phyloP scores from a whole-genome alignment of 2,329 filamentous ascomycete genomes.

The Diaporthe sp. region DNA sequence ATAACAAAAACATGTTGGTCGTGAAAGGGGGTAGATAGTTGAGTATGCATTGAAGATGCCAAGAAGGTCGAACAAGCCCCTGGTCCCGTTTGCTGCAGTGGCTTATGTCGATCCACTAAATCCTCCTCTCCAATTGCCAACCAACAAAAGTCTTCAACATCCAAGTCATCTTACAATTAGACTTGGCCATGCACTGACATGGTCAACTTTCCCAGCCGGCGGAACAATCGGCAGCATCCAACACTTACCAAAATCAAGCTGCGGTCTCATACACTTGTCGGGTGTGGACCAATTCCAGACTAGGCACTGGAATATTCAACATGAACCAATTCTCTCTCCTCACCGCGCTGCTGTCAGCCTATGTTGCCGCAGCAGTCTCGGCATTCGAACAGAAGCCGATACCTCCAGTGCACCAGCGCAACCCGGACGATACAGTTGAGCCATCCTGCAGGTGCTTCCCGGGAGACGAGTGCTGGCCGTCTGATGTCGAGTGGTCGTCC shows the following conservation, averaged over 20 bases:
- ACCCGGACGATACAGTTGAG: background rate
- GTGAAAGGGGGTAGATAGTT: too few relatives aligned
- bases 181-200: too few relatives aligned
- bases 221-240: background rate
- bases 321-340: background rate
- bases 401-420: background rate
- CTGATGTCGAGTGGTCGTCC: conserved; percentile 53
- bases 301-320: background rate
- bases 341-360: background rate
- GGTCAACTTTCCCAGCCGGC: background rate
- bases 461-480: conserved; percentile 65
- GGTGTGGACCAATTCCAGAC: background rate
- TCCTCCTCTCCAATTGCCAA: background rate
- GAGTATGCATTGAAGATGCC: background rate
- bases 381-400: conserved; percentile 15
- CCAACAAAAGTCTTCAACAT: conserved; percentile 16
- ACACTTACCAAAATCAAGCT: background rate
- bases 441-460: conserved; percentile 53
- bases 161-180: conserved; percentile 5
- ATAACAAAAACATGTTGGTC: background rate
- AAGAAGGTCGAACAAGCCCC: background rate
- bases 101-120: conserved; percentile 11
- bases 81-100: background rate
- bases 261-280: background rate
- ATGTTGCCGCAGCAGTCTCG: background rate